Conservation (phyloP, 768 basidiomycete genomes). For the Pleurotus giganteus region DNA sequence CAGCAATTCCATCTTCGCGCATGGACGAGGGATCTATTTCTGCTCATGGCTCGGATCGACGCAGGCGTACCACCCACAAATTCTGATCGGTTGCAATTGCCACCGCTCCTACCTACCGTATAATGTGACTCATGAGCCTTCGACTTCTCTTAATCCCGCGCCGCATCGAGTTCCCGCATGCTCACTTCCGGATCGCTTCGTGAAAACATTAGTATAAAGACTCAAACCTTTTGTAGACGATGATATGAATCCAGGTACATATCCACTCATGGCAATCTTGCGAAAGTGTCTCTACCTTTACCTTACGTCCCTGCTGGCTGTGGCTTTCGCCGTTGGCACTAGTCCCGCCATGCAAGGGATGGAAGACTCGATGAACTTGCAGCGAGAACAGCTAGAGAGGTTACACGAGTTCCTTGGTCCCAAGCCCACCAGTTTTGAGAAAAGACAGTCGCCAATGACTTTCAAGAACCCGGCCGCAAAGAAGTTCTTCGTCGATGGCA, state of each 20-base stretch:
- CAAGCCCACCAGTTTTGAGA: slow-evolving; percentile 15
- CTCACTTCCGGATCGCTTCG: not conserved
- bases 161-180: not conserved
- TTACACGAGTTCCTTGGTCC: slow-evolving; percentile 37
- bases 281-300: slow-evolving; percentile 7
- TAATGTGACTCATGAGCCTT: slow-evolving; percentile 6
- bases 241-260: not conserved
- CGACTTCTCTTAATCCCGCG: not conserved
- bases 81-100: not conserved
- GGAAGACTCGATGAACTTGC: slow-evolving; percentile 42
- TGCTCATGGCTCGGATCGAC: not conserved
- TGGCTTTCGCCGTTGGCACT: slow-evolving; percentile 21
- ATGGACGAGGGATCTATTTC: slow-evolving; percentile 3
- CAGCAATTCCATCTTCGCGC: not conserved
- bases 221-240: not conserved
- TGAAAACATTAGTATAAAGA: not conserved
- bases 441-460: slow-evolving; percentile 43
- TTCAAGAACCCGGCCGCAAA: slow-evolving; percentile 63
- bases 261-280: not conserved
- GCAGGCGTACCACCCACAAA: not conserved
- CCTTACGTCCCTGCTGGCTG: slow-evolving; percentile 2
- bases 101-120: not conserved
- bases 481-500: slow-evolving; percentile 45
- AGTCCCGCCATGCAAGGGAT: slow-evolving; percentile 32
- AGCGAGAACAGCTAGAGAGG: slow-evolving; percentile 42